phyloP scores from a whole-genome alignment of 1,284 basidiomycete genomes.

The Filobasidium uniguttulatum region DNA sequence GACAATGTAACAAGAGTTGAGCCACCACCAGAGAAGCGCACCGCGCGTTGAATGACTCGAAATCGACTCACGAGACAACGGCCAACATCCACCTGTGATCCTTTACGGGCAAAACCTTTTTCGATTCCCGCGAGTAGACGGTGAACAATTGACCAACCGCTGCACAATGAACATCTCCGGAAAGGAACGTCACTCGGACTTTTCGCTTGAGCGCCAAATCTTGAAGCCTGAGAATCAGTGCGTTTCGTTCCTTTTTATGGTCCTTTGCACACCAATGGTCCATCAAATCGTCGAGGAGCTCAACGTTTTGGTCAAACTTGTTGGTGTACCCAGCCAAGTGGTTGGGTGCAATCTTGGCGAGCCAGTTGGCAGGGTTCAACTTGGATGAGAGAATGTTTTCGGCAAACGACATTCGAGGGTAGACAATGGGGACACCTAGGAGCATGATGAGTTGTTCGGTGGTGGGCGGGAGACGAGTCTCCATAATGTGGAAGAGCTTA shows the following conservation, averaged over 20 bases:
- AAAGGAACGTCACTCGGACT: slow-evolving; percentile 66
- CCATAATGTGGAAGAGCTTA: slow-evolving; percentile 52
- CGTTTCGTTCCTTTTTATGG: slow-evolving; percentile 86
- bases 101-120: slow-evolving; percentile 40
- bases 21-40: neutral
- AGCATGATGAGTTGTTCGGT: slow-evolving; percentile 73
- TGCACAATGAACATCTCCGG: slow-evolving; percentile 81
- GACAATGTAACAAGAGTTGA: slow-evolving; percentile 20
- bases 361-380: slow-evolving; percentile 62
- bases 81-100: slow-evolving; percentile 84
- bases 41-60: no score
- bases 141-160: slow-evolving; percentile 48
- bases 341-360: slow-evolving; percentile 48
- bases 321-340: slow-evolving; percentile 70
- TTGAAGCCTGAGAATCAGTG: slow-evolving; percentile 68
- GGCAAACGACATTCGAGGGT: slow-evolving; percentile 84
- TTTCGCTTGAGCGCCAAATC: slow-evolving; percentile 48
- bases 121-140: slow-evolving; percentile 31
- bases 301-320: slow-evolving; percentile 77
- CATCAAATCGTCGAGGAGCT: slow-evolving; percentile 79
- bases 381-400: slow-evolving; percentile 55
- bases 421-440: slow-evolving; percentile 57
- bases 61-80: slow-evolving; percentile 23
- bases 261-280: slow-evolving; percentile 75
- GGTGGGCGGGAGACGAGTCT: slow-evolving; percentile 43